Conservation (phyloP, 768 basidiomycete species). For the Pulveroboletus sp. region DNA sequence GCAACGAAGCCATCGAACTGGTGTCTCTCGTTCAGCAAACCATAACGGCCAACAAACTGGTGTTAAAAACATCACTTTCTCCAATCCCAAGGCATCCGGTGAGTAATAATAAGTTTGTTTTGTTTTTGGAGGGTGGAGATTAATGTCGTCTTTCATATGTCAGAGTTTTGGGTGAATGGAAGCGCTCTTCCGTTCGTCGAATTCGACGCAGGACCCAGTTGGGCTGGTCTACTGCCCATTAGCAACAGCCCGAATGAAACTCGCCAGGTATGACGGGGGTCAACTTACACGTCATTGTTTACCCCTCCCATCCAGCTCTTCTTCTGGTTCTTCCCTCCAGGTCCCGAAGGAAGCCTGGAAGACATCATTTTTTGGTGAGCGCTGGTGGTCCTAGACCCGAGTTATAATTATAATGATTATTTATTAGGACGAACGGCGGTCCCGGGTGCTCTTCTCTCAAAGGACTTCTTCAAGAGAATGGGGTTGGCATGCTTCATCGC, state of each 20-base stretch:
- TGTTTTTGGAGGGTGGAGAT: neutral
- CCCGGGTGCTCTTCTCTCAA: conserved; percentile 76
- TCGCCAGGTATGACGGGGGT: too few relatives aligned
- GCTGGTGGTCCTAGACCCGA: neutral
- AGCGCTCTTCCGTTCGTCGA: conserved; percentile 61
- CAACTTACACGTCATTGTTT: conserved; percentile 27
- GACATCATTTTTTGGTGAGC: conserved; percentile 72
- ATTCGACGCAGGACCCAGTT: conserved; percentile 74
- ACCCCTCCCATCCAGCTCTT: conserved; percentile 66
- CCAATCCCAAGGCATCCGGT: conserved; percentile 64
- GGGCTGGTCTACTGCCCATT: conserved; percentile 73
- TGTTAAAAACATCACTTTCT: conserved; percentile 68
- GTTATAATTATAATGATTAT: neutral
- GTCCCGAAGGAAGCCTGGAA: conserved; percentile 65
- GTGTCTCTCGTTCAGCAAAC: neutral
- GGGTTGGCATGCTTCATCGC: conserved; percentile 49
- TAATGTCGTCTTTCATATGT: neutral
- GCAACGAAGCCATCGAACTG: conserved; percentile 9
- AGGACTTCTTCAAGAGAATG: conserved; percentile 74
- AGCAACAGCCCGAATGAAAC: conserved; percentile 55
- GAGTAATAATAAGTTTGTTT: conserved; percentile 4
- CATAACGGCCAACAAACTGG: conserved; percentile 11
- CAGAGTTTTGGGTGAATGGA: conserved; percentile 73
- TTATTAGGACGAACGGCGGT: conserved; percentile 79
- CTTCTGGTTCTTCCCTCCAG: conserved; percentile 85